phyloP scores from a whole-genome alignment of 1,284 basidiomycete genomes.

The Ganoderma lucidum region DNA sequence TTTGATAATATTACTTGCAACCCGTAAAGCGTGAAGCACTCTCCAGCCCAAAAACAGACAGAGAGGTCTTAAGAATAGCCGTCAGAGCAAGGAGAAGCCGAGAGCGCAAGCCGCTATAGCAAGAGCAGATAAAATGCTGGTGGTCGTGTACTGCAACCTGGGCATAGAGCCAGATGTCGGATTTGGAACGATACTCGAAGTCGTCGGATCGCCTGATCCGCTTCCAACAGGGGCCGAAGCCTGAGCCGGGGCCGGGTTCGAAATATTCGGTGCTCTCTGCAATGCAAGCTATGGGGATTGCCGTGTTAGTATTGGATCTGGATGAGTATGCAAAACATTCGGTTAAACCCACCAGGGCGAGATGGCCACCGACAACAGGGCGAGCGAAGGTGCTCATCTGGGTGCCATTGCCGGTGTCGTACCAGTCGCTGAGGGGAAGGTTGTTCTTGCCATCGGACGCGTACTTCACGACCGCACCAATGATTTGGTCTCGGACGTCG shows the following conservation, averaged over 20 bases:
- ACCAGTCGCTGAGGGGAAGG: conserved; percentile 67
- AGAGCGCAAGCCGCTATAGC: background rate
- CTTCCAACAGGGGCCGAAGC: background rate
- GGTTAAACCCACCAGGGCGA: conserved; percentile 52
- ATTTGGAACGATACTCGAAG: background rate
- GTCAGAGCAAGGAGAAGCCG: background rate
- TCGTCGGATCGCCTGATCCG: background rate
- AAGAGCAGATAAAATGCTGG: background rate
- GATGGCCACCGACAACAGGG: conserved; percentile 70
- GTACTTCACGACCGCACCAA: conserved; percentile 60
- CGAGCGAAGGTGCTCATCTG: conserved; percentile 46
- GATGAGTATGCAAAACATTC: background rate
- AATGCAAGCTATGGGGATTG: background rate
- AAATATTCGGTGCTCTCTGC: background rate
- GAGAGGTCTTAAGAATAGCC: background rate
- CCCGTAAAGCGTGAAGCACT: background rate
- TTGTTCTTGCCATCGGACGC: conserved; percentile 57
- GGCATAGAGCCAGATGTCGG: background rate
- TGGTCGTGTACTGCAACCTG: background rate
- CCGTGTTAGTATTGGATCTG: background rate
- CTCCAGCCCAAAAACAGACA: background rate
- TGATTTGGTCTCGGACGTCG: conserved; percentile 57
- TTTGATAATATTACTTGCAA: too few relatives aligned
- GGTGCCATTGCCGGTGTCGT: conserved; percentile 59
- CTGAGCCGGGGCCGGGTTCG: background rate